phyloP scores from a whole-genome alignment of 2,329 filamentous ascomycete species.

The Pseudogymnoascus sp. region DNA sequence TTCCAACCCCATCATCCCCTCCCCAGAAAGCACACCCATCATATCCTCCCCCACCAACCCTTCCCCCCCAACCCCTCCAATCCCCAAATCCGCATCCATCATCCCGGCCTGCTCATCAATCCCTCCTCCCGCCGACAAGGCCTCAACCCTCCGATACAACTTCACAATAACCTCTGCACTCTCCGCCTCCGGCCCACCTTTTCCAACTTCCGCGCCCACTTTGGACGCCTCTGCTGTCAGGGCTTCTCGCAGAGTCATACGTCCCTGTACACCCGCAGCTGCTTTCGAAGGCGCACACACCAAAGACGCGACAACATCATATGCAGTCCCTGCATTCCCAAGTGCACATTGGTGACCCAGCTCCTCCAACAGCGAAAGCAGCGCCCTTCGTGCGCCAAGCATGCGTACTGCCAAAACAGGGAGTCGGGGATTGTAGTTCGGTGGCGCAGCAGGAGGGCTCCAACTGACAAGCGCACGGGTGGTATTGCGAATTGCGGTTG shows the following conservation, averaged over 20 bases:
- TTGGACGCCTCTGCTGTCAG: slow-evolving; percentile 14
- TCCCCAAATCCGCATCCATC: not conserved
- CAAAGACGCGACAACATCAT: slow-evolving; percentile 62
- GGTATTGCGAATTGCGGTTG: slow-evolving; percentile 49
- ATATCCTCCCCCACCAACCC: slow-evolving; percentile 9
- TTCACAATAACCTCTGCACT: slow-evolving; percentile 24
- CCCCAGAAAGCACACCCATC: slow-evolving; percentile 10
- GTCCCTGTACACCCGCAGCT: slow-evolving; percentile 21
- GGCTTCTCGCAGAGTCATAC: slow-evolving; percentile 25
- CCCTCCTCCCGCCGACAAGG: slow-evolving; percentile 14
- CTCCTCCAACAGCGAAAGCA: slow-evolving; percentile 59
- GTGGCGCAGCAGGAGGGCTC: slow-evolving; percentile 52
- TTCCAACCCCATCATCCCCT: slow-evolving; percentile 11
- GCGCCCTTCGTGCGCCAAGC: slow-evolving; percentile 51
- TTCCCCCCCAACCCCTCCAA: not conserved
- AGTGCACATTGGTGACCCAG: slow-evolving; percentile 52
- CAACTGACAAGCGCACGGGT: slow-evolving; percentile 59
- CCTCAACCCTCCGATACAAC: slow-evolving; percentile 27
- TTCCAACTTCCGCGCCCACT: not conserved
- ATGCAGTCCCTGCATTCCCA: slow-evolving; percentile 51
- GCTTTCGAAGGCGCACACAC: slow-evolving; percentile 52
- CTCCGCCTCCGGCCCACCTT: not conserved
- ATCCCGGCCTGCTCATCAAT: slow-evolving; percentile 12
- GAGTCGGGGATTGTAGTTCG: slow-evolving; percentile 65
- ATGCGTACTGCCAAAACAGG: slow-evolving; percentile 53